Evolutionary conservation across 2,329 filamentous ascomycete genomes (phyloP).

Genomic region (Penicillium aurantiogriseum): DNA sequence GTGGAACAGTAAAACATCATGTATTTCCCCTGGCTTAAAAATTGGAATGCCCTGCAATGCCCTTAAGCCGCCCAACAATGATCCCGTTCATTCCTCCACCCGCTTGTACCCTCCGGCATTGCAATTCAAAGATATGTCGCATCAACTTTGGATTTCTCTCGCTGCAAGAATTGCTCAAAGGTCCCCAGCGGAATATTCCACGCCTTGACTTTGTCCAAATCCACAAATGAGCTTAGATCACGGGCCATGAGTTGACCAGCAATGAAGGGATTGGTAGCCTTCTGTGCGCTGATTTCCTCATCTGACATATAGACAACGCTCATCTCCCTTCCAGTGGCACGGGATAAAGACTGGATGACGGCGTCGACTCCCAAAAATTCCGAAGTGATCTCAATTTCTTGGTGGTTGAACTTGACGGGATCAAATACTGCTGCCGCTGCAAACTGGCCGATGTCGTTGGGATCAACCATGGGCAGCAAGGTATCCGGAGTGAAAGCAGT

Average conservation of each 20-base stretch:
- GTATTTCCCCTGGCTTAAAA: background rate
- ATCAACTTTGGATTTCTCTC: too few species aligned
- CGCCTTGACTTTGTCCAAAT: background rate
- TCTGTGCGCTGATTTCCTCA: background rate
- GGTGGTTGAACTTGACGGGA: background rate
- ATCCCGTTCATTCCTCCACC: too few species aligned
- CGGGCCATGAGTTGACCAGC: background rate
- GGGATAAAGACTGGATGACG: background rate
- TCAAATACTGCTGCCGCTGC: background rate
- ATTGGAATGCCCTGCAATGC: background rate
- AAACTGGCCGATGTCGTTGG: background rate
- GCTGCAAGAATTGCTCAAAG: background rate
- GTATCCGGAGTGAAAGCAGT: background rate
- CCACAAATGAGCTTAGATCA: background rate
- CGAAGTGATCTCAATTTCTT: background rate
- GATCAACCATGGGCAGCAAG: background rate
- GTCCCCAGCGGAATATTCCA: background rate
- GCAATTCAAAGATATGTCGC: too few species aligned
- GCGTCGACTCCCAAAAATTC: background rate
- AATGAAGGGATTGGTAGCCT: background rate
- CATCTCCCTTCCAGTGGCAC: background rate
- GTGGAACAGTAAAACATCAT: background rate
- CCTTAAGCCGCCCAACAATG: background rate
- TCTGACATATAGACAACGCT: background rate
- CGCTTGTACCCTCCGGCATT: too few species aligned